Percentiles rank a stretch among this genome's conserved stretches.
Evolutionary conservation across 2,329 filamentous ascomycete genomes (phyloP).

Genomic region (Dactylellina sp.): DNA sequence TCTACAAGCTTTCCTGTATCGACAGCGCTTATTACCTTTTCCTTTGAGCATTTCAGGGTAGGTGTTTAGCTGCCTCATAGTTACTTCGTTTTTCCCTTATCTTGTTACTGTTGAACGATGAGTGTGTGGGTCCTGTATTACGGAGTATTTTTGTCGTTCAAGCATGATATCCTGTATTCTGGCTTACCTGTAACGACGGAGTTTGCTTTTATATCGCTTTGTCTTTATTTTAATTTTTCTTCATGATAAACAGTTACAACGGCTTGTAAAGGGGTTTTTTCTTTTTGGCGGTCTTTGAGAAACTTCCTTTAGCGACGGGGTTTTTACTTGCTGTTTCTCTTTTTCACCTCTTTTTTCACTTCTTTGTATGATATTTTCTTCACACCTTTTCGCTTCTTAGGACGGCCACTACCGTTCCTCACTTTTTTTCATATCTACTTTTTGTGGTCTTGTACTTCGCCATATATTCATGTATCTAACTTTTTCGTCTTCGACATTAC

Average conservation of each 20-base stretch:
- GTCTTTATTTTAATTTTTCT: conserved; percentile 4
- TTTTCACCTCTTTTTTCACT: conserved; percentile 13
- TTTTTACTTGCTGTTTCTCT: conserved; percentile 25
- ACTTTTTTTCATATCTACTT: conserved; percentile 8
- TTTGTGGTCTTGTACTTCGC: conserved; percentile 27
- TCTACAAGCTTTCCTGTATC: conserved; percentile 23
- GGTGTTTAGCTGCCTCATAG: conserved; percentile 41
- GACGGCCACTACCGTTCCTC: conserved; percentile 8
- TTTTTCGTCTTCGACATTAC: conserved; percentile 14
- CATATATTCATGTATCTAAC: conserved; percentile 52
- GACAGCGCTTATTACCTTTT: conserved; percentile 44
- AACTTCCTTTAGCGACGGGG: conserved; percentile 26
- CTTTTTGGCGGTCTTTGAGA: conserved; percentile 10
- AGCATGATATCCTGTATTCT: conserved; percentile 55
- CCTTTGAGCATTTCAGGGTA: conserved; percentile 36
- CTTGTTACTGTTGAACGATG: conserved; percentile 17
- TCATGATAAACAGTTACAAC: conserved; percentile 26
- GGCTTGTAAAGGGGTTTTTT: conserved; percentile 44
- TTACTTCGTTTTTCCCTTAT: conserved; percentile 10
- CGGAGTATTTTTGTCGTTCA: conserved; percentile 50
- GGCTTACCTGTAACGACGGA: conserved; percentile 50
- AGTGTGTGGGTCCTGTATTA: conserved; percentile 33
- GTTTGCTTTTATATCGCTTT: conserved; percentile 32
- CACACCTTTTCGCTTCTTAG: conserved; percentile 7
- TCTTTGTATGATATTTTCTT: conserved; percentile 15